Evolutionary conservation across 176 grass and related monocot genomes (phyloP), one percentile per base, ranked within the genome.

Genomic region (Calamus simplicifolius): DNA sequence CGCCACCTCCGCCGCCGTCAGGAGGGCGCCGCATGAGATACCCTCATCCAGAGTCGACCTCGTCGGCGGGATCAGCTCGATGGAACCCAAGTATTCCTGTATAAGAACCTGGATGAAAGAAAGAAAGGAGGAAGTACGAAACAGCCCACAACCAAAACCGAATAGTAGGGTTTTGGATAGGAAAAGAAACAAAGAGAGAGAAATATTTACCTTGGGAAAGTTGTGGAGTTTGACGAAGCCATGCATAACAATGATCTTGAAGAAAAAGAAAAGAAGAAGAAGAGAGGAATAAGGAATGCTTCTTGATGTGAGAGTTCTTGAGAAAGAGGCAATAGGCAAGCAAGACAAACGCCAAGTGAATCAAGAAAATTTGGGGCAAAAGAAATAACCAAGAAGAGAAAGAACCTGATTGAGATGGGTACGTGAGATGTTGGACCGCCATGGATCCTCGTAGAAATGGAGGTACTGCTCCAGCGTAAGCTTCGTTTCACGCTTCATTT

Each of bases 401-500:
- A 3, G 29, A 16, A 28, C 57, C 57, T 59, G 57, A n/a, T 59
- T 31, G 57, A 59, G 57, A 29, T 30, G 57, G 27, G 16, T 1
- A 4, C 57, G 57, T 3, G 25, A 31, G 27, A 59, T 26, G 6
- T 59, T 59, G 21, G 14, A 14, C 5, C 21, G 4, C 26, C 57
- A 59, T 29, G 5, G 26, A 7, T 59, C 4, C 15, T 59, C 57
- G 27, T 59, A 59, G 57, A 59, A 59, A 31, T 59, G 16, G 27
- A 59, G 26, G 57, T 59, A 59, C 26, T 31, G 57, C 57, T 59
- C 57, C 14, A 31, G 57, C 2, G 57, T 59, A 29, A 59, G 30
- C 57, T 15, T 16, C 57, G 26, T 59, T 15, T 31, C 57, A 16
- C 3, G 17, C 57, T 26, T 15, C 57, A 6, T 59, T 13, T 29